Evolutionary conservation across 2,329 filamentous ascomycete genomes (phyloP).

Genomic region (Pseudogymnoascus sp.): DNA sequence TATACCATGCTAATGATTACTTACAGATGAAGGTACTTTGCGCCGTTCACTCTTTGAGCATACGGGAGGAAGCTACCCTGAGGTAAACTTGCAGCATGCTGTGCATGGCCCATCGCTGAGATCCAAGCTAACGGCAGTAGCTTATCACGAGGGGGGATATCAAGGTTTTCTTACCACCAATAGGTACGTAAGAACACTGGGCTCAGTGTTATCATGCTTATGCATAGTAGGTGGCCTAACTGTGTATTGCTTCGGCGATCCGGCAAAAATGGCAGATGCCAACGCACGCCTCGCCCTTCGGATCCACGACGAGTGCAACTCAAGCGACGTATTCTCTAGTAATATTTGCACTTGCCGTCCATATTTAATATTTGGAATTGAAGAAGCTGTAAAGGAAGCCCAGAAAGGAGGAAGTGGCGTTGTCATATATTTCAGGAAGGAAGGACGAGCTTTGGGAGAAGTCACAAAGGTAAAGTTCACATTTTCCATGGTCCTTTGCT

Average conservation of each 20-base stretch:
- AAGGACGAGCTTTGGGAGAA: constrained; percentile 88
- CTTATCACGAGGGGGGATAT: constrained; percentile 91
- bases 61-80: constrained; percentile 91
- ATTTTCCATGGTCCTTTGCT: neutral
- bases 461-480: constrained; percentile 72
- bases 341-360: constrained; percentile 97
- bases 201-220: constrained; percentile 16
- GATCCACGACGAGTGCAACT: constrained; percentile 86
- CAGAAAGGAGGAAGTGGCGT: constrained; percentile 90
- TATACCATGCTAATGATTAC: constrained; percentile 26
- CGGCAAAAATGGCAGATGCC: constrained; percentile 85
- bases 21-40: constrained; percentile 69
- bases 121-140: constrained; percentile 27
- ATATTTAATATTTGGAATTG: constrained; percentile 93
- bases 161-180: constrained; percentile 91
- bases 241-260: constrained; percentile 95
- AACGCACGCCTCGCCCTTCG: constrained; percentile 73
- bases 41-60: constrained; percentile 88
- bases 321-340: constrained; percentile 93
- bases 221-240: constrained; percentile 63
- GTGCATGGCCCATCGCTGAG: constrained; percentile 16
- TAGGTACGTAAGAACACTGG: constrained; percentile 45
- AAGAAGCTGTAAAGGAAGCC: constrained; percentile 94
- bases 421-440: constrained; percentile 98
- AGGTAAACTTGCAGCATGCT: constrained; percentile 36